A percentile compares a stretch with the other conserved stretches of the same genome.
Conservation (phyloP, 768 basidiomycete genomes). For the Trametes punicea region DNA sequence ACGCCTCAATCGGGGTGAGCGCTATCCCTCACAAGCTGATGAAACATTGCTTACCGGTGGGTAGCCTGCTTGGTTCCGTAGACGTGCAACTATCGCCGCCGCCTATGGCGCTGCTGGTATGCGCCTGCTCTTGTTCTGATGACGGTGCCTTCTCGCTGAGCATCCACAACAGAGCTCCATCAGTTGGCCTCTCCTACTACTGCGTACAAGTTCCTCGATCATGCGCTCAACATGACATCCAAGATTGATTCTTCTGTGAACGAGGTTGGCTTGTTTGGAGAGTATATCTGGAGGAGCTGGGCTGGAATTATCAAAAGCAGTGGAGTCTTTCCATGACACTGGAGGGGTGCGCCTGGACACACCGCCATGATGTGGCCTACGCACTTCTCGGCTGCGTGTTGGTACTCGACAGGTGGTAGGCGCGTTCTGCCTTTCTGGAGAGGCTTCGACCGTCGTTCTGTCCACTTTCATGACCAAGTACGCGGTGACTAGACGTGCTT, state of each 20-base stretch:
- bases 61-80: conserved; percentile 73
- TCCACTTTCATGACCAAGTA: too few species aligned
- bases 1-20: conserved; percentile 56
- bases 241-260: conserved; percentile 43
- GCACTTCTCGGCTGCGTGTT: too few species aligned
- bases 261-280: conserved; percentile 53
- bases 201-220: conserved; percentile 61
- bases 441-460: too few species aligned
- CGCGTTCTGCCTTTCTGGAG: too few species aligned
- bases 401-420: too few species aligned
- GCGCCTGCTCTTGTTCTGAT: background rate
- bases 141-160: too few species aligned
- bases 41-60: background rate
- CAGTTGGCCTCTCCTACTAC: conserved; percentile 76
- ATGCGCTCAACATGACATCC: conserved; percentile 51
- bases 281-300: conserved; percentile 69
- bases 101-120: conserved; percentile 60
- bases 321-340: conserved; percentile 37
- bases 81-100: conserved; percentile 59
- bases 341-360: background rate
- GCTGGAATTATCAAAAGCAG: conserved; percentile 66
- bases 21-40: background rate
- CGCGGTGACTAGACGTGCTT: too few species aligned
- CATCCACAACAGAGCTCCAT: conserved; percentile 57
- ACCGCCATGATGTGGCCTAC: too few species aligned